These are phyloP conservation scores for Wallacemonas sp. DNA, from an alignment of 208 protist species.

Conservation along the genomic window DNA sequence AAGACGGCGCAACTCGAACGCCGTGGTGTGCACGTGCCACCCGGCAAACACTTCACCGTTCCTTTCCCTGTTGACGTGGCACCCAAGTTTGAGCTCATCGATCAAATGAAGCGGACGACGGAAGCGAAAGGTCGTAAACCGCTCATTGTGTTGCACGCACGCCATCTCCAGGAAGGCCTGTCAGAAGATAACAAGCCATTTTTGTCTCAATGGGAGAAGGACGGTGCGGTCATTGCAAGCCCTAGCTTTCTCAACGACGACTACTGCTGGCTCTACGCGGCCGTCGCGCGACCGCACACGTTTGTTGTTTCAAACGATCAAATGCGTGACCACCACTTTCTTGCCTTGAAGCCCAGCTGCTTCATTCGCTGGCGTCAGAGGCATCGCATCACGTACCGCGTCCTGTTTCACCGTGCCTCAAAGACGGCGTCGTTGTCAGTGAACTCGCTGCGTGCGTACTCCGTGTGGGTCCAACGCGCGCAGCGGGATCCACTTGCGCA, in stretches of 20 bases:
- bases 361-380: constrained; percentile 84
- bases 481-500: background rate
- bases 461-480: constrained; percentile 76
- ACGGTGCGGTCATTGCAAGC: constrained; percentile 45
- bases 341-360: constrained; percentile 65
- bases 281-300: constrained; percentile 37
- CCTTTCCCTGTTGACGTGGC: constrained; percentile 84
- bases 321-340: constrained; percentile 88
- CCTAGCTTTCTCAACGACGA: constrained; percentile 86
- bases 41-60: constrained; percentile 38
- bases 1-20: constrained; percentile 50
- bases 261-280: constrained; percentile 83
- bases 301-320: constrained; percentile 80
- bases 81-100: constrained; percentile 81
- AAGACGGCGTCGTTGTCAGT: constrained; percentile 32
- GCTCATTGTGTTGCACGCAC: constrained; percentile 76
- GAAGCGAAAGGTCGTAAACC: constrained; percentile 36
- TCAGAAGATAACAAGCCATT: constrained; percentile 31
- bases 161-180: constrained; percentile 28
- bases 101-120: constrained; percentile 47
- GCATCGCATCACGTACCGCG: constrained; percentile 79
- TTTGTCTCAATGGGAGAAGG: constrained; percentile 39
- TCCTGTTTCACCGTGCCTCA: constrained; percentile 36
- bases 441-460: constrained; percentile 48
- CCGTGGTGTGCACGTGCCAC: constrained; percentile 30